These are phyloP conservation scores for Naganishia liquefaciens DNA, from an alignment of 1,284 basidiomycete species.

Conservation along the genomic window DNA sequence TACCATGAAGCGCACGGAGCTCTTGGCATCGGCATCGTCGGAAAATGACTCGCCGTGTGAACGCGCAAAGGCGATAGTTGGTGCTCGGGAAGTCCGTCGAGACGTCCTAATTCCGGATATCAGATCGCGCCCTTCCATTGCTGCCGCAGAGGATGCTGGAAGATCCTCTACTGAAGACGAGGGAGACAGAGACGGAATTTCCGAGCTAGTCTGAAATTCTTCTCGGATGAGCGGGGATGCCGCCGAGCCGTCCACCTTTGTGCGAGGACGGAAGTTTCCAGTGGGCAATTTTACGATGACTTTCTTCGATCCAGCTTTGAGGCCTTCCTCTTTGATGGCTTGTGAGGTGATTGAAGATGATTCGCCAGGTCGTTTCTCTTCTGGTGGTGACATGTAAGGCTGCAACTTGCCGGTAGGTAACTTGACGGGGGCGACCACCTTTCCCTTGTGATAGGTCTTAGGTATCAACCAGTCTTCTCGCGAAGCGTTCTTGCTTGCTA, in stretches of 20 bases:
- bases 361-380: constrained; percentile 42
- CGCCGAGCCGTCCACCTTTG: background rate
- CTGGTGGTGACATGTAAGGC: constrained; percentile 40
- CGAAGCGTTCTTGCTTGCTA: constrained; percentile 64
- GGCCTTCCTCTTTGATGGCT: background rate
- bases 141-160: background rate
- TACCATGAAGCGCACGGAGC: constrained; percentile 53
- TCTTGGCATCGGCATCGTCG: constrained; percentile 37
- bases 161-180: constrained; percentile 8
- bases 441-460: constrained; percentile 42
- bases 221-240: background rate
- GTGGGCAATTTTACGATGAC: constrained; percentile 30
- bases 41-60: constrained; percentile 27
- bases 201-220: constrained; percentile 24
- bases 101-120: background rate
- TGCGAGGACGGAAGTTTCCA: background rate
- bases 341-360: constrained; percentile 36
- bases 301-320: constrained; percentile 9
- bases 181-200: constrained; percentile 15
- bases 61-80: constrained; percentile 28
- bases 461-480: constrained; percentile 71
- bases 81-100: constrained; percentile 29
- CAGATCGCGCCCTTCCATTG: background rate
- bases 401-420: constrained; percentile 39
- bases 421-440: constrained; percentile 28